Percentiles rank a stretch among this genome's conserved stretches.
Evolutionary conservation across 2,329 filamentous ascomycete species (phyloP).

Genomic region (Uncinocarpus reesii): DNA sequence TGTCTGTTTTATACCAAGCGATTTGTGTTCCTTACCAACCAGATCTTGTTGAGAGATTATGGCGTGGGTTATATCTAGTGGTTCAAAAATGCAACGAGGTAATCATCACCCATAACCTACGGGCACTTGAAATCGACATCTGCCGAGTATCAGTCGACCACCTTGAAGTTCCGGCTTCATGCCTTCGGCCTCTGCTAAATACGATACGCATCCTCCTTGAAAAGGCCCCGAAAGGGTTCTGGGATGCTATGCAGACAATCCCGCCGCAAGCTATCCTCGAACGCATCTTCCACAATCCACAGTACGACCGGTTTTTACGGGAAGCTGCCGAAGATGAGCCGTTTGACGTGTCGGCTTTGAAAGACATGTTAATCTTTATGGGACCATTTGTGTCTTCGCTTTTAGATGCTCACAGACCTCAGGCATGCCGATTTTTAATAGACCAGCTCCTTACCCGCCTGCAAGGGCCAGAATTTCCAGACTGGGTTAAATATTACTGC

Average conservation of each 20-base stretch:
- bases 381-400: constrained; percentile 67
- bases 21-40: constrained; percentile 45
- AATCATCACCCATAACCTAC: constrained; percentile 65
- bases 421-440: constrained; percentile 69
- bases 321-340: constrained; percentile 45
- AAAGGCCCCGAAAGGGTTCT: constrained; percentile 70
- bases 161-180: constrained; percentile 52
- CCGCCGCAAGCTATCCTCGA: constrained; percentile 74
- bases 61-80: constrained; percentile 66
- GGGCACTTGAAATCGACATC: constrained; percentile 64
- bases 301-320: constrained; percentile 48
- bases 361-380: constrained; percentile 65
- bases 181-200: constrained; percentile 59
- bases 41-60: constrained; percentile 58
- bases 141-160: constrained; percentile 52
- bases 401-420: constrained; percentile 61
- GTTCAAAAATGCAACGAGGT: constrained; percentile 62
- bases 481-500: constrained; percentile 37
- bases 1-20: constrained; percentile 54
- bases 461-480: constrained; percentile 33
- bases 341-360: constrained; percentile 46
- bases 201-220: constrained; percentile 61
- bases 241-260: constrained; percentile 76
- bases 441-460: constrained; percentile 59
- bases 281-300: constrained; percentile 64